Evolutionary conservation across 208 protist species (phyloP).

Genomic region (Naegleria lovaniensis): DNA sequence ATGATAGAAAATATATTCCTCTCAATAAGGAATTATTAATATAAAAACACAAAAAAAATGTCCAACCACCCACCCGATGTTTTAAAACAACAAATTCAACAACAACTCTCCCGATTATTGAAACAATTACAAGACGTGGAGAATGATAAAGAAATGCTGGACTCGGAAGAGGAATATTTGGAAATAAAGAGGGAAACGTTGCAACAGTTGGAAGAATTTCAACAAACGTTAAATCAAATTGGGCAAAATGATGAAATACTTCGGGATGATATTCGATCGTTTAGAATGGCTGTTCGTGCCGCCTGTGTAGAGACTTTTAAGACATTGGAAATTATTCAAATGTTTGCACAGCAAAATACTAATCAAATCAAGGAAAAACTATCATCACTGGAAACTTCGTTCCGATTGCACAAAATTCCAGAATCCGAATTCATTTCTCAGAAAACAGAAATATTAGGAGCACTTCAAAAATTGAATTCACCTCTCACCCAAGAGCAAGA

Average conservation of each 20-base stretch:
- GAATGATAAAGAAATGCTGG: neutral
- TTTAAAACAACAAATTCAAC: neutral
- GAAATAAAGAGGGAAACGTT: neutral
- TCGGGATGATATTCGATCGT: neutral
- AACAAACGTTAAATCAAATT: neutral
- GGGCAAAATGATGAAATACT: neutral
- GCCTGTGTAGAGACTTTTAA: neutral
- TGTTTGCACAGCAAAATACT: neutral
- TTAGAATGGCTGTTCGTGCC: neutral
- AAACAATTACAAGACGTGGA: slow-evolving; percentile 11
- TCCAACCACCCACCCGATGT: neutral
- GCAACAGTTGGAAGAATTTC: neutral
- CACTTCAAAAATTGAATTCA: no score
- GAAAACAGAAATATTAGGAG: no score
- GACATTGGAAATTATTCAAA: neutral
- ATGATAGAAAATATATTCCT: no score
- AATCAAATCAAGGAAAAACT: neutral
- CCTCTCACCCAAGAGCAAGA: no score
- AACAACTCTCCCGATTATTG: neutral
- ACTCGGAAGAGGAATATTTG: neutral
- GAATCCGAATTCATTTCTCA: no score
- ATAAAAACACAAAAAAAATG: neutral
- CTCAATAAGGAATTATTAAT: no score
- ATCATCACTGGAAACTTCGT: neutral
- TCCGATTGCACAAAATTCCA: no score